Evolutionary conservation across 176 grass and related monocot species (phyloP).

Genomic region (Luzula sylvatica): DNA sequence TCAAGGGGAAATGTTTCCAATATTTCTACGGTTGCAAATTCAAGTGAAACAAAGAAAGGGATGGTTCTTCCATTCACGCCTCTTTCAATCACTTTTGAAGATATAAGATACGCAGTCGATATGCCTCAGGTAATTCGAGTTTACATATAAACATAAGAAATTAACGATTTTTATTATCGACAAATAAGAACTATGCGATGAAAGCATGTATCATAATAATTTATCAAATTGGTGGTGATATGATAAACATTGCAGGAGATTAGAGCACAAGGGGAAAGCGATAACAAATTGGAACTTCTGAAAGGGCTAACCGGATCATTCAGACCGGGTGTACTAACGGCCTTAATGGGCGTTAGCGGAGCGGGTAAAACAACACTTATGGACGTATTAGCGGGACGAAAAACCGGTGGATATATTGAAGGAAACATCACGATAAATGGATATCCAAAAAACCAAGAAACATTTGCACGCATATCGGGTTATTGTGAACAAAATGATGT

Average conservation of each 20-base stretch:
- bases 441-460: constrained; percentile 35
- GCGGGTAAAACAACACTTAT: constrained; percentile 28
- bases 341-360: constrained; percentile 32
- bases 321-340: constrained; percentile 30
- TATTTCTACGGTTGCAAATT: not conserved
- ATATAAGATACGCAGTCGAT: constrained; percentile 66
- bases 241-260: constrained; percentile 7
- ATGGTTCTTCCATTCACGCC: constrained; percentile 80
- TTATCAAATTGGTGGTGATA: not conserved
- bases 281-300: constrained; percentile 11
- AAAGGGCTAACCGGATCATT: constrained; percentile 31
- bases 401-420: constrained; percentile 24
- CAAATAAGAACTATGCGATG: too few relatives aligned
- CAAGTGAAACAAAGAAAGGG: constrained; percentile 38
- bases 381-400: constrained; percentile 30
- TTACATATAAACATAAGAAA: not conserved
- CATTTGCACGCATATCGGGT: constrained; percentile 22
- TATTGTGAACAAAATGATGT: constrained; percentile 27
- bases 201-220: not conserved
- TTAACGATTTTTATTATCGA: too few relatives aligned
- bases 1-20: constrained; percentile 18
- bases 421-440: constrained; percentile 14
- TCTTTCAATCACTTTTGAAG: constrained; percentile 45
- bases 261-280: constrained; percentile 9
- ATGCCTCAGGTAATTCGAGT: constrained; percentile 56